Evolutionary conservation across 352 stramenopile genomes (phyloP), one percentile per base, ranked within the genome.

Genomic region (Phytophthora boehmeriae): DNA sequence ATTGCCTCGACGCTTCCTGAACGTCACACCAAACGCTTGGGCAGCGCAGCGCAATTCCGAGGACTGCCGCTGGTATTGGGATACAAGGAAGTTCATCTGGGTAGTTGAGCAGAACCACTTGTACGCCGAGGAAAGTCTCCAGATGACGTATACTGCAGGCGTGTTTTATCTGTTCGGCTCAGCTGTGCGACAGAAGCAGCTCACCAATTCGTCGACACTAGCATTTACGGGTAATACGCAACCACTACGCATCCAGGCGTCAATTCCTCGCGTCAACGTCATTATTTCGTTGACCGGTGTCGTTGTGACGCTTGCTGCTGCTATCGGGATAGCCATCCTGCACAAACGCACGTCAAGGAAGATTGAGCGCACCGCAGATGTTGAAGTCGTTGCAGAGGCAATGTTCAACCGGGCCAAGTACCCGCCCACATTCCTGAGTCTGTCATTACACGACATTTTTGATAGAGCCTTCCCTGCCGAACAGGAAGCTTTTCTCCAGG

Each of bases 61-160:
- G n/a, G n/a, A n/a, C n/a, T n/a, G n/a, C n/a, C n/a, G n/a, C n/a
- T n/a, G n/a, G n/a, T n/a, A n/a, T n/a, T n/a, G n/a, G n/a, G n/a
- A n/a, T n/a, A n/a, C n/a, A n/a, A n/a, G n/a, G n/a, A n/a, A n/a
- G n/a, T n/a, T 38, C n/a, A 35, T 63, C 17, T 47, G 48, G 1
- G 35, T 11, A 23, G 42, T 69, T 6, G 54, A 69, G 28, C 53
- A 56, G 45, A 75, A 78, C 19, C 56, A 78, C 34, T 2, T 75
- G 28, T 75, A 78, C 53, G 61, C 70, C 27, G 66, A 75, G 23
- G 39, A 55, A 14, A 69, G 56, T 16, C 49, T 75, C 5, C 70
- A 75, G 44, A 41, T 65, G 11, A 47, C 54, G 10, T 73, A 78
- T 41, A 73, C 62, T 0, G 34, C 61, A 0, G 66, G 61, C 6